phyloP scores from a whole-genome alignment of 2,329 filamentous ascomycete genomes.

The Graphilbum sp. region DNA sequence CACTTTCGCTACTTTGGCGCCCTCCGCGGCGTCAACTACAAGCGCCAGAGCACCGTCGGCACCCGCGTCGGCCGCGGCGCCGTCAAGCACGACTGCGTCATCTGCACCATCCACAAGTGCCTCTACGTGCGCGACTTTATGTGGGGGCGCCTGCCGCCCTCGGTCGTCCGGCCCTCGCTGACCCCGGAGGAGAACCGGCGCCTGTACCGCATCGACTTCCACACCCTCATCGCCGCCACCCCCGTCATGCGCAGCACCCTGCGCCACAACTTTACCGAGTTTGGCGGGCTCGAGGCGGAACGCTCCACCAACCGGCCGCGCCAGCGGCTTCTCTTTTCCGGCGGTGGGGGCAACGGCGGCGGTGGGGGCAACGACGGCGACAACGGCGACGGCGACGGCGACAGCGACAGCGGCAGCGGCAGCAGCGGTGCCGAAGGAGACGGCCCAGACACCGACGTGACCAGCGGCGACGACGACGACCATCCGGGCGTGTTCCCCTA shows the following conservation, averaged over 20 bases:
- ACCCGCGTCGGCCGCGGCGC: not conserved
- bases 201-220: slow-evolving; percentile 1
- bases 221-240: slow-evolving; percentile 4
- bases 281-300: not conserved
- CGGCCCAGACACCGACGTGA: too few relatives aligned
- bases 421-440: too few relatives aligned
- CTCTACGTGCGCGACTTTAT: slow-evolving; percentile 6
- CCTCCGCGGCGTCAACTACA: slow-evolving; percentile 5
- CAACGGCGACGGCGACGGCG: not conserved
- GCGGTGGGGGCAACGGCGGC: not conserved
- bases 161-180: not conserved
- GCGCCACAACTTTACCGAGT: not conserved
- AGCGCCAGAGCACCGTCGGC: slow-evolving; percentile 1
- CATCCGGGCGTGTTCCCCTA: too few relatives aligned
- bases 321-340: not conserved
- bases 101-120: slow-evolving; percentile 11
- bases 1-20: slow-evolving; percentile 6
- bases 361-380: not conserved
- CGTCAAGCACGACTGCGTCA: slow-evolving; percentile 9
- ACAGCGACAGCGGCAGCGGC: not conserved
- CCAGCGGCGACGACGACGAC: too few relatives aligned
- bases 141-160: not conserved
- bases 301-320: not conserved
- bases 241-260: not conserved
- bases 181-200: slow-evolving; percentile 3